Evolutionary conservation across 768 basidiomycete genomes (phyloP).

Genomic region (Multifurca ochricompacta): DNA sequence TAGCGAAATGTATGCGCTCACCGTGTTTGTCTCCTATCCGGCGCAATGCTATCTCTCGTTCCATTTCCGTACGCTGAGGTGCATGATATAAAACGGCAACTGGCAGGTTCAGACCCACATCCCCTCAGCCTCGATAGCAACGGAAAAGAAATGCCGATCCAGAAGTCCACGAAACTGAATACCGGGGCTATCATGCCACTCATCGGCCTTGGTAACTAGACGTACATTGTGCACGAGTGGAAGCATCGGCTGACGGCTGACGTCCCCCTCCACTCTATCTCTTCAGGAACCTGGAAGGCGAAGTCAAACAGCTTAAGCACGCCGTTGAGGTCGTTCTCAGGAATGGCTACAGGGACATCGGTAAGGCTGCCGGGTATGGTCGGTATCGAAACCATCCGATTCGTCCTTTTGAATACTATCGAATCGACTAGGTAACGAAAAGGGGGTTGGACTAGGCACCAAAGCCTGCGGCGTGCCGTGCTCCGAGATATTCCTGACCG

Average conservation of each 20-base stretch:
- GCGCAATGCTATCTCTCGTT: too few relatives aligned
- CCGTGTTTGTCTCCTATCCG: too few relatives aligned
- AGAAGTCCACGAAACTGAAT: conserved; percentile 44
- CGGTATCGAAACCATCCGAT: neutral
- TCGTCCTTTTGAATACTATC: neutral
- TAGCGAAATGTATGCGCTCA: too few relatives aligned
- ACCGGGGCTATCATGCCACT: conserved; percentile 67
- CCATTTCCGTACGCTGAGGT: too few relatives aligned
- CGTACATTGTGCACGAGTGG: conserved; percentile 38
- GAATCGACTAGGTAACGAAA: conserved; percentile 45
- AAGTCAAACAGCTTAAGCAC: conserved; percentile 57
- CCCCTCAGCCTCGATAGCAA: too few relatives aligned
- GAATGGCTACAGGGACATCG: conserved; percentile 66
- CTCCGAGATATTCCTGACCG: conserved; percentile 71
- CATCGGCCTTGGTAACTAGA: conserved; percentile 38
- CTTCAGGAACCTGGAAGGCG: conserved; percentile 71
- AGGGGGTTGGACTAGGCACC: conserved; percentile 77
- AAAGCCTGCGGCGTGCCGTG: conserved; percentile 66
- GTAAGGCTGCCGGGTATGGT: conserved; percentile 60
- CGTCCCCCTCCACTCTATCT: neutral
- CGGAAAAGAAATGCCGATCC: conserved; percentile 5
- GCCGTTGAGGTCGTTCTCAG: conserved; percentile 72
- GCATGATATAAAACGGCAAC: too few relatives aligned
- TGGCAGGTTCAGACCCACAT: too few relatives aligned
- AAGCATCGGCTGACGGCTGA: neutral